These are phyloP conservation scores for Isatis lusitanica DNA, from an alignment of 441 rosid genomes.

Conservation along the genomic window DNA sequence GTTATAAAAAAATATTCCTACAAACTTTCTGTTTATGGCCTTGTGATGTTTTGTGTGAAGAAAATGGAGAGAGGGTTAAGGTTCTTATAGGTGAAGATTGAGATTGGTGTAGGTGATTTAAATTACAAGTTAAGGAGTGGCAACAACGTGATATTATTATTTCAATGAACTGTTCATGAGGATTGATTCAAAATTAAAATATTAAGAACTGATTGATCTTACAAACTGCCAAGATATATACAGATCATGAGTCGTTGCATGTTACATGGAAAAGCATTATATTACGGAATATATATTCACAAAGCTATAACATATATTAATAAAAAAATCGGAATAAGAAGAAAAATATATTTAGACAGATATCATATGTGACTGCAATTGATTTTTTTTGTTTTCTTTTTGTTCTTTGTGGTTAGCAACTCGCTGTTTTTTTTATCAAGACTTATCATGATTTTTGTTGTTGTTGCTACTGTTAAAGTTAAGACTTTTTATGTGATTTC, in stretches of 20 bases:
- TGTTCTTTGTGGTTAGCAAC: no score
- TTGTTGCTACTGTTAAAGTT: no score
- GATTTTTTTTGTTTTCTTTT: no score
- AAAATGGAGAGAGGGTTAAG: neutral
- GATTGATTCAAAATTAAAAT: neutral
- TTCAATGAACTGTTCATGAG: neutral
- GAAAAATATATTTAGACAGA: no score
- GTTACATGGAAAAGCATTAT: neutral
- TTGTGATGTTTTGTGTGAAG: constrained; percentile 10
- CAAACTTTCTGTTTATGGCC: neutral
- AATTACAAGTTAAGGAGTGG: neutral
- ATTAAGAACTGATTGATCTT: neutral
- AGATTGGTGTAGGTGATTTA: neutral
- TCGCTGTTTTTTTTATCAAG: no score
- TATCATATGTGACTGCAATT: no score
- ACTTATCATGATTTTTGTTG: no score
- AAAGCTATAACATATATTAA: neutral
- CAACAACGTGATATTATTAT: neutral
- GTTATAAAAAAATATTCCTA: neutral
- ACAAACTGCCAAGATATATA: neutral
- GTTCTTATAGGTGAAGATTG: constrained; percentile 6
- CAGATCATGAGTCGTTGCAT: neutral
- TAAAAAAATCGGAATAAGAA: no score
- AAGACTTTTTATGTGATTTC: no score
- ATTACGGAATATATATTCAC: neutral